These are phyloP conservation scores for Microbotryum violaceum DNA, from an alignment of 1,284 basidiomycete species.

Conservation along the genomic window DNA sequence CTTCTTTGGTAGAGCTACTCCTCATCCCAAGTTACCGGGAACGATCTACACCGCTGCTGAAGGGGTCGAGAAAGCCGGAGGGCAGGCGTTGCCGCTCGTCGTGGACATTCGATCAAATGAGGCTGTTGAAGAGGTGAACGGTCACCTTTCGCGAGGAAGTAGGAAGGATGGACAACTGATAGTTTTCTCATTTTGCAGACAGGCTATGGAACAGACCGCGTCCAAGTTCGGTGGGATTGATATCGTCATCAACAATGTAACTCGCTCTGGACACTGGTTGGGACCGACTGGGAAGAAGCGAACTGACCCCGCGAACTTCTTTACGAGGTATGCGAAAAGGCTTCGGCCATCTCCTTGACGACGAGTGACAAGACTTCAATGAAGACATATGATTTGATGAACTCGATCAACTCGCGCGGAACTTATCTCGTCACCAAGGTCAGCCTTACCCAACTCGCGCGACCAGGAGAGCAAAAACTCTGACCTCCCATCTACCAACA, in stretches of 20 bases:
- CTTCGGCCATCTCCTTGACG: conserved; percentile 38
- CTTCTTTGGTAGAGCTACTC: neutral
- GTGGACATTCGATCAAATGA: conserved; percentile 37
- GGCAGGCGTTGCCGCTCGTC: conserved; percentile 35
- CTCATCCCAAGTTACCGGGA: conserved; percentile 37
- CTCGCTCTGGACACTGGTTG: conserved; percentile 2
- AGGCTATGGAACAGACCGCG: conserved; percentile 29
- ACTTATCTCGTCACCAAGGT: conserved; percentile 34
- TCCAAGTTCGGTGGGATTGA: conserved; percentile 37
- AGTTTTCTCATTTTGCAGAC: neutral
- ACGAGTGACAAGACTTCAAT: conserved; percentile 29
- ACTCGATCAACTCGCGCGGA: conserved; percentile 37
- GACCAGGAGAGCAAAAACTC: neutral
- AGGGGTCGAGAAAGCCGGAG: conserved; percentile 35
- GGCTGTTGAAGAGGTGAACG: conserved; percentile 30
- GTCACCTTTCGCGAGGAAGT: neutral
- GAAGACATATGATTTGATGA: conserved; percentile 35
- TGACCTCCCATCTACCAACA: too few species aligned
- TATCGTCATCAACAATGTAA: conserved; percentile 39
- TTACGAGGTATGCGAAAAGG: conserved; percentile 6
- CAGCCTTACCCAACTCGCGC: neutral
- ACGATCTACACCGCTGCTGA: conserved; percentile 40
- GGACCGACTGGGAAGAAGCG: neutral
- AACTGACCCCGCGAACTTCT: neutral
- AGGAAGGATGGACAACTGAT: neutral